These are phyloP conservation scores for Pichiaceae sp. DNA, from an alignment of 1,139 yeast genomes.

Conservation along the genomic window DNA sequence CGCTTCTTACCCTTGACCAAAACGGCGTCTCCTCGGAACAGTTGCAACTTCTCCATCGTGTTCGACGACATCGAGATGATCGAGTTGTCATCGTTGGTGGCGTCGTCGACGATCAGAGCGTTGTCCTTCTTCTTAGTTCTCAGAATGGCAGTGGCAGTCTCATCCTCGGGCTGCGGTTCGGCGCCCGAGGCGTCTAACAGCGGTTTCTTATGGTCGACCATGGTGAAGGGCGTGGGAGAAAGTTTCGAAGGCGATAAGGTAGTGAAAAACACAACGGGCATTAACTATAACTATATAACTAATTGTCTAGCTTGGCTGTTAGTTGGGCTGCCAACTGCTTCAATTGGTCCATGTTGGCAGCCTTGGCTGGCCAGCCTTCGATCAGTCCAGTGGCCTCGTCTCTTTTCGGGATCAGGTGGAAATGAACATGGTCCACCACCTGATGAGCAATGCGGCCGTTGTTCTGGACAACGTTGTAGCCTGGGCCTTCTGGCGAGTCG, in stretches of 20 bases:
- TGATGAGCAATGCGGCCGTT: conserved; percentile 94
- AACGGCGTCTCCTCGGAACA: conserved; percentile 97
- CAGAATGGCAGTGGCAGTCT: conserved; percentile 93
- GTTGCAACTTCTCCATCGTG: conserved; percentile 90
- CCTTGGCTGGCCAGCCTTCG: conserved; percentile 90
- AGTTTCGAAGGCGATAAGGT: too few relatives aligned
- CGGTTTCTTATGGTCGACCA: conserved; percentile 10
- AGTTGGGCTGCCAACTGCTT: conserved; percentile 59
- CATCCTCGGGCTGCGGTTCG: conserved; percentile 40
- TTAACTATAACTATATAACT: neutral
- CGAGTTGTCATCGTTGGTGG: conserved; percentile 93
- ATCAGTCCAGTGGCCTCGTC: conserved; percentile 61
- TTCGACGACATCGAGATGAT: conserved; percentile 90
- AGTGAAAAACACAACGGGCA: neutral
- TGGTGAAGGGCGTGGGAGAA: too few relatives aligned
- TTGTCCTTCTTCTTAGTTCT: conserved; percentile 98
- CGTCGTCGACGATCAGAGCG: conserved; percentile 90
- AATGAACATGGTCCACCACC: conserved; percentile 89
- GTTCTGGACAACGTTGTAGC: conserved; percentile 86
- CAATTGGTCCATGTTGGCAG: conserved; percentile 62
- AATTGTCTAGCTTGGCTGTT: conserved; percentile 34
- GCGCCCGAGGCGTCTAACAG: conserved; percentile 27
- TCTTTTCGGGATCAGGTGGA: conserved; percentile 89
- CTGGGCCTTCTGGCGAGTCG: conserved; percentile 62
- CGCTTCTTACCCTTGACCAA: conserved; percentile 97